Evolutionary conservation across 306 rosid species (phyloP), one percentile per base, ranked within the genome.

Genomic region (Cicer cuneatum): DNA sequence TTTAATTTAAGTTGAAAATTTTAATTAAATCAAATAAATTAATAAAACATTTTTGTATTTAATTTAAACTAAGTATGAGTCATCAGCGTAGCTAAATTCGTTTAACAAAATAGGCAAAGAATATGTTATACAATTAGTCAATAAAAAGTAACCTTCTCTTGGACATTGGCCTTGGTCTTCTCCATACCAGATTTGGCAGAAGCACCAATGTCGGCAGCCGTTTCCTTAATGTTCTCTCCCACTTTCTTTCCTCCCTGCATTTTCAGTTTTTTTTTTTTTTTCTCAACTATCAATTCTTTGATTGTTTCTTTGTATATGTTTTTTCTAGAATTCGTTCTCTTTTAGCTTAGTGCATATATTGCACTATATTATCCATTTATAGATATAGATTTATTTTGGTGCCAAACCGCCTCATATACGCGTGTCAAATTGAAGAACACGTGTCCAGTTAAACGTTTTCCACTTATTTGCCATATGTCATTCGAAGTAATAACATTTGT

Each of bases 121-220:
- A 24, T 24, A 24, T 24, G 33, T 3, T 24, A 24, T 24, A 24
- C 33, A 24, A 24, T 24, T 24, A 24, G 3, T 24, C 4, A 24
- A 24, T 2, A 24, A 24, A 24, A 24, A 29, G 33, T 29, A 29
- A 29, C 98, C 98, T 91, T 94, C 74, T 94, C 98, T 37, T 90
- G 90, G 4, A 83, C 74, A 2, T 78, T 66, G 82, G 96, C 97
- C 41, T 90, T 94, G 83, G 90, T 88, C 80, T 91, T 94, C 40
- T 91, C 91, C 98, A 85, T 72, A 72, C 98, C 95, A 18, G 91
- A 63, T 60, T 64, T 88, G 3, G 98, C 96, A 1, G 98, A 91
- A 60, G 98, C 96, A 9, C 86, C 89, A 7, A 86, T 9, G 46
- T 93, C 88, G 12, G 92, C 88, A 5, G 86, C 89, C 0, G 85